Percentiles rank a stretch among this genome's conserved stretches.
These are phyloP conservation scores for Kluyveromyces sp. DNA, from an alignment of 1,139 yeast genomes.

Conservation along the genomic window DNA sequence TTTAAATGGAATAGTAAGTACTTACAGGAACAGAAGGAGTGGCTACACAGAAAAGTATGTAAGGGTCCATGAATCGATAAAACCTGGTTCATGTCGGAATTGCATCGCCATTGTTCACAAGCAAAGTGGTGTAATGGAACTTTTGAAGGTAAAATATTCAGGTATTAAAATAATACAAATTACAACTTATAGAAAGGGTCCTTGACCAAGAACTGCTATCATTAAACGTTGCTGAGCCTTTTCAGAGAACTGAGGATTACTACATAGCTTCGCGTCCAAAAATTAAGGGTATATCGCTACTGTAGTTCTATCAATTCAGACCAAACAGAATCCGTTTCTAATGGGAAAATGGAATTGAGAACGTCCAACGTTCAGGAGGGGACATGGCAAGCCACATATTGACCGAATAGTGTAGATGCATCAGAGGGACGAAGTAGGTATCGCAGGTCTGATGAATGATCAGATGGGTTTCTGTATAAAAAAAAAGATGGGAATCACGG, in stretches of 20 bases:
- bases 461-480: neutral
- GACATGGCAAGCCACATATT: neutral
- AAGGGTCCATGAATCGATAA: too few species aligned
- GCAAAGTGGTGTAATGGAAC: too few species aligned
- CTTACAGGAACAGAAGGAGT: too few species aligned
- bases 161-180: neutral
- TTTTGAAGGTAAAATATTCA: neutral
- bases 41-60: too few species aligned
- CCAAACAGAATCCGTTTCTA: neutral
- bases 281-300: too few species aligned
- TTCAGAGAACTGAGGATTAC: neutral
- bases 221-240: neutral
- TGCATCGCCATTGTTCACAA: too few species aligned
- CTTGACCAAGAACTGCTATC: neutral
- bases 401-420: neutral
- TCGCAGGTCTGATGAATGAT: neutral
- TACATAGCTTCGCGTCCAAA: neutral
- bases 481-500: neutral
- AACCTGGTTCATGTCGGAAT: too few species aligned
- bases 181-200: neutral
- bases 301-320: neutral
- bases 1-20: too few species aligned
- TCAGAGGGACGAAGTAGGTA: neutral
- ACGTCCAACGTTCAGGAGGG: neutral
- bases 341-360: neutral